phyloP scores from a whole-genome alignment of 345 rosid species.

The Geranium rotundifolium region DNA sequence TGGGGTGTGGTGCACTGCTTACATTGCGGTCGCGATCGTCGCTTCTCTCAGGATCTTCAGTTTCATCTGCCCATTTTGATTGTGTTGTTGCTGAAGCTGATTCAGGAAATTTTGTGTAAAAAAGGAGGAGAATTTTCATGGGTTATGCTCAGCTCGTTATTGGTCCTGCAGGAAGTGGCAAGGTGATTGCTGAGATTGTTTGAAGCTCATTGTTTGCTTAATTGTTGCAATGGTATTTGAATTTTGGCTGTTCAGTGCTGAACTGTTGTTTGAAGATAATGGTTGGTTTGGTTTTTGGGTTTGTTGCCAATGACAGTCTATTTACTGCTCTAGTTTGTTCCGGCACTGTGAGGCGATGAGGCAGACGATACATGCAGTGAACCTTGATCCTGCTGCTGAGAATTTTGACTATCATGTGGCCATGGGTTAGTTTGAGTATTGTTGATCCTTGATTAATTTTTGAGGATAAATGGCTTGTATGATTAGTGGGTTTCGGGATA shows the following conservation, averaged over 20 bases:
- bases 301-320: constrained; percentile 39
- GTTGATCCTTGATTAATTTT: not conserved
- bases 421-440: constrained; percentile 39
- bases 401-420: constrained; percentile 83
- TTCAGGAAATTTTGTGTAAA: not conserved
- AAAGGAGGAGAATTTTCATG: constrained; percentile 21
- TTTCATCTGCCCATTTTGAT: constrained; percentile 32
- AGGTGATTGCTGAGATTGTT: constrained; percentile 30
- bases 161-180: constrained; percentile 81
- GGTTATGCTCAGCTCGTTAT: constrained; percentile 85
- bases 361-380: constrained; percentile 56
- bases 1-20: constrained; percentile 82
- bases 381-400: constrained; percentile 93
- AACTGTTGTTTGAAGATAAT: no score
- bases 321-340: constrained; percentile 73
- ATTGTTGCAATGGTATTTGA: not conserved
- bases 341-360: constrained; percentile 58
- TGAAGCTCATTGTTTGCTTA: not conserved
- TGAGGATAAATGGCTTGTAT: not conserved
- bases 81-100: not conserved
- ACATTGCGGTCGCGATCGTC: constrained; percentile 51
- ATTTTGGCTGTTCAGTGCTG: not conserved
- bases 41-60: constrained; percentile 49
- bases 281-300: not conserved
- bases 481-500: not conserved